These are phyloP conservation scores for Striga hermonthica DNA, from an alignment of 305 asterid species.

Conservation along the genomic window DNA sequence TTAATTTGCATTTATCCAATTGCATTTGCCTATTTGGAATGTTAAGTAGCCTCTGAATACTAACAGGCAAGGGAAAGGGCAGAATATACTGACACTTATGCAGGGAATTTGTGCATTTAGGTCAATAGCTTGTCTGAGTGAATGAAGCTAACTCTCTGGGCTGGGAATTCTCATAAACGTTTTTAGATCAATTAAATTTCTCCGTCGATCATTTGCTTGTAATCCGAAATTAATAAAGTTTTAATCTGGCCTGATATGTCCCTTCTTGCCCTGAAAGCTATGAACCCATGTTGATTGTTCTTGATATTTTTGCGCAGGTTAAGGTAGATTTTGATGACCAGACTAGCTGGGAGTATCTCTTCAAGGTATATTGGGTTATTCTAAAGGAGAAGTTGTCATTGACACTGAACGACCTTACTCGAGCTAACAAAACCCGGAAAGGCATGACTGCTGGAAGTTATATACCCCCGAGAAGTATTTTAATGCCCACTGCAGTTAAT, in stretches of 20 bases:
- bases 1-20: constrained; percentile 16
- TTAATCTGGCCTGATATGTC: background rate
- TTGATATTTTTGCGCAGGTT: constrained; percentile 39
- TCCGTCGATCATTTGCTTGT: constrained; percentile 13
- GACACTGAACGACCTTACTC: constrained; percentile 56
- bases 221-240: constrained; percentile 4
- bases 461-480: constrained; percentile 34
- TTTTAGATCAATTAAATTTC: background rate
- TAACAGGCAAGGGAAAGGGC: constrained; percentile 8
- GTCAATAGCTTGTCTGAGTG: background rate
- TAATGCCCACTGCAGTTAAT: constrained; percentile 31
- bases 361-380: constrained; percentile 71
- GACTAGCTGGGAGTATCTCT: constrained; percentile 87
- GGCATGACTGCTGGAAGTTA: constrained; percentile 37
- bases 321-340: constrained; percentile 81
- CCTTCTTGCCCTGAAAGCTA: constrained; percentile 1
- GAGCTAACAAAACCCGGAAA: constrained; percentile 59
- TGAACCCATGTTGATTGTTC: constrained; percentile 14
- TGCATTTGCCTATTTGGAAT: background rate
- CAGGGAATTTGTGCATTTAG: constrained; percentile 2
- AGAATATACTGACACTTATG: constrained; percentile 10
- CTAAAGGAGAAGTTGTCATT: constrained; percentile 58
- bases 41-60: background rate
- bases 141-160: background rate
- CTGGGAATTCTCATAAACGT: background rate